Conservation (phyloP, 2,329 filamentous ascomycete species). For the Elsinoe necatrix region DNA sequence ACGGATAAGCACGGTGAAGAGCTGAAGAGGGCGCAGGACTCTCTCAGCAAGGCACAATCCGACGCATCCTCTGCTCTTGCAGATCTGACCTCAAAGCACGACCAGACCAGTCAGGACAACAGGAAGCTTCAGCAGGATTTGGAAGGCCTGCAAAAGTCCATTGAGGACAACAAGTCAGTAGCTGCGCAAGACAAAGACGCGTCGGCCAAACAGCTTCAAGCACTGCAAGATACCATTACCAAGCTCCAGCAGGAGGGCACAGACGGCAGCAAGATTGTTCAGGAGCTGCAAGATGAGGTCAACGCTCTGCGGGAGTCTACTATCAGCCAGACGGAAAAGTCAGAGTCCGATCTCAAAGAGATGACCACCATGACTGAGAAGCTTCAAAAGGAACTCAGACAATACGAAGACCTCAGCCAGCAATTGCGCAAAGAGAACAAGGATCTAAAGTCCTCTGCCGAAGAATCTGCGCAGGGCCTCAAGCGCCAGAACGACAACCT, state of each 20-base stretch:
- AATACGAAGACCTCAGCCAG: conserved; percentile 15
- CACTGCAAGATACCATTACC: conserved; percentile 21
- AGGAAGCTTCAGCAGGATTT: conserved; percentile 17
- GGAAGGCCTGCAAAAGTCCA: conserved; percentile 6
- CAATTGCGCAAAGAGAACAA: conserved; percentile 9
- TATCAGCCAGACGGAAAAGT: neutral
- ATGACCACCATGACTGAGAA: conserved; percentile 15
- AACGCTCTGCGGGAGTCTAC: neutral
- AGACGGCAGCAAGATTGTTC: conserved; percentile 19
- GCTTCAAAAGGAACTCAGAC: conserved; percentile 14
- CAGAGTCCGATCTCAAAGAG: conserved; percentile 13
- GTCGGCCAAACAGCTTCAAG: conserved; percentile 14
- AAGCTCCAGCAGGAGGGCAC: conserved; percentile 22
- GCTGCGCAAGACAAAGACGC: conserved; percentile 1
- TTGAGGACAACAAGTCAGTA: conserved; percentile 10
- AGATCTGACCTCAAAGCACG: neutral
- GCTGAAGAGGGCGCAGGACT: conserved; percentile 15
- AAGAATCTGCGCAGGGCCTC: conserved; percentile 10
- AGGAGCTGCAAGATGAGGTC: conserved; percentile 20
- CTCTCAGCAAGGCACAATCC: conserved; percentile 15
- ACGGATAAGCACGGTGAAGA: conserved; percentile 12
- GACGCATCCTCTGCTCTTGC: neutral
- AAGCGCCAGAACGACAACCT: conserved; percentile 13
- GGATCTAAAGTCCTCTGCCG: neutral
- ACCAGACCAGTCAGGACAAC: conserved; percentile 7